These are phyloP conservation scores for Ustilago vetiveriae DNA, from an alignment of 1,284 basidiomycete species.

Conservation along the genomic window DNA sequence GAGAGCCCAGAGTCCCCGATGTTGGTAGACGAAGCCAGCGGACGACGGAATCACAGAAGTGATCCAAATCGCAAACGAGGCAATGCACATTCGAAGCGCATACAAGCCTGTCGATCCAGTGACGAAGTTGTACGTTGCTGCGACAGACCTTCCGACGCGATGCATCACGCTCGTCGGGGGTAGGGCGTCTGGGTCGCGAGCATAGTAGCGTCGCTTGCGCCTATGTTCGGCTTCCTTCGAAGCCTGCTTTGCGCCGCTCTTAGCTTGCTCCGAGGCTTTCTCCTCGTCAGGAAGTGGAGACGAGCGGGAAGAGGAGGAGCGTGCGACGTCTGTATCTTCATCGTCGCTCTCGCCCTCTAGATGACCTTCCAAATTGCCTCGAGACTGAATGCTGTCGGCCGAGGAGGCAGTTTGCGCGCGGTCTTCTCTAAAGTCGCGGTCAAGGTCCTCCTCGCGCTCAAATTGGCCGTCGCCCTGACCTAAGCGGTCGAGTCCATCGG, in stretches of 20 bases:
- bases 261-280: conserved; percentile 5
- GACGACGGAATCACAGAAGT: conserved; percentile 65
- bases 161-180: conserved; percentile 70
- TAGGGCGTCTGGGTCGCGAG: conserved; percentile 79
- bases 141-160: conserved; percentile 47
- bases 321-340: conserved; percentile 11
- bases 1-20: conserved; percentile 63
- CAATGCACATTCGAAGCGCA: conserved; percentile 72
- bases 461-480: conserved; percentile 27
- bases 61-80: conserved; percentile 73
- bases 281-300: conserved; percentile 26
- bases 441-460: conserved; percentile 37
- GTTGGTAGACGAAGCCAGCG: conserved; percentile 56
- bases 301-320: not conserved
- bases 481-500: conserved; percentile 29
- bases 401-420: conserved; percentile 18
- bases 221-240: conserved; percentile 6
- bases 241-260: not conserved
- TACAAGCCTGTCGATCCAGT: conserved; percentile 73
- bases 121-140: conserved; percentile 32
- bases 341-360: conserved; percentile 23
- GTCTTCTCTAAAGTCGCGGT: conserved; percentile 32
- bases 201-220: conserved; percentile 32
- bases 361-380: conserved; percentile 8
- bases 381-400: not conserved